Base-by-base conservation (phyloP, 202 grass and related monocot species). In the Zizania palustris region DNA sequence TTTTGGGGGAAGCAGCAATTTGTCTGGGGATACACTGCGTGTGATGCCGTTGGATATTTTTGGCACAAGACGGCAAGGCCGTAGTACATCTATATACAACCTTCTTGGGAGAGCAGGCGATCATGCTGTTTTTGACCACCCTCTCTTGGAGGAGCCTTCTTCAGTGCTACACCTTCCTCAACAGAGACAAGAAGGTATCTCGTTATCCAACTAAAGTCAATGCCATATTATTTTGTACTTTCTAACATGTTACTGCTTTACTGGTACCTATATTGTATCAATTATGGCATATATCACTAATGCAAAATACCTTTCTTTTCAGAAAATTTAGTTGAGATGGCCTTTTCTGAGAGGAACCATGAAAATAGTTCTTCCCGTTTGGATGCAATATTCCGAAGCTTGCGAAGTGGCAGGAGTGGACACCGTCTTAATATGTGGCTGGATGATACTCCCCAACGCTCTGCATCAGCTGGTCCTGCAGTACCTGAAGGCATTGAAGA, bases 11-110 rank as follows among this genome's bases (percentile, higher is more conserved):
- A 84, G 78, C 50, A 91, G 85, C 64, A 88, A 88, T 82, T 81
- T 92, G 7, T 57, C 89, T 77, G 88, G 80, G 11, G 93, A 97
- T 75, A 97, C 93, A 69, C 49, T 97, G 10, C 90, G 85, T 83
- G 96, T 93, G 70, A 96, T 99, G 96, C 96, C 96, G 60, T 83
- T 99, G 49, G 92, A 99, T 74, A 96, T 99, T 83, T 99, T 99
- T 88, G 96, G 96, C 62, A 84, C 92, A 74, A 91, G 96, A 75
- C 78, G 91, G 18, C 91, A 95, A 87, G 92, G 96, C 10, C 87
- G 96, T 41, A 99, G 92, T 74, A 87, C 96, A 69, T 96, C 92
- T 60, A 96, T 99, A 74, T 99, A 99, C 84, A 99, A 99, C 85
- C 89, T 99, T 76, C 85, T 99, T 62, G 93, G 89, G 62, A 85